A percentile compares a stretch with the other conserved stretches of the same genome.
Conservation (phyloP, 2,329 filamentous ascomycete genomes). For the Aaosphaeria arxii region DNA sequence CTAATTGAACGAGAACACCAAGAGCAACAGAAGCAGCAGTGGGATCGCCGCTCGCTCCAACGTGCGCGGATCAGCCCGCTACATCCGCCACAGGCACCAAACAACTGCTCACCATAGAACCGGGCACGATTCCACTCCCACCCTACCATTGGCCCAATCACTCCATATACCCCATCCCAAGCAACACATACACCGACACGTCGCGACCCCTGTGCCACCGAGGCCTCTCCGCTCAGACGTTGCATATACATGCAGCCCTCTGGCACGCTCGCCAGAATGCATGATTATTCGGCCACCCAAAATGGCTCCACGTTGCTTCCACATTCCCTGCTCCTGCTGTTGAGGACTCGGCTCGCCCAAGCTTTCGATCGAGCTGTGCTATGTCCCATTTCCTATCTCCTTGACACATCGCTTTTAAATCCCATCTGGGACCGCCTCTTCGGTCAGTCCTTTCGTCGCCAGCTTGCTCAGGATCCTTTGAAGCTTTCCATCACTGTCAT, state of each 20-base stretch:
- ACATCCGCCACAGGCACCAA: constrained; percentile 24
- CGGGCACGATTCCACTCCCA: constrained; percentile 25
- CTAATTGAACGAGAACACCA: neutral
- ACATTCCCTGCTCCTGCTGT: constrained; percentile 34
- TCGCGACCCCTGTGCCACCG: constrained; percentile 15
- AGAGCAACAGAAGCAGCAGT: neutral
- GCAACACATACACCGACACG: neutral
- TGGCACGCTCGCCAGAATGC: constrained; percentile 30
- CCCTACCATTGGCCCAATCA: constrained; percentile 28
- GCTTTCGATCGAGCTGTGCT: constrained; percentile 19
- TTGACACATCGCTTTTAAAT: constrained; percentile 22
- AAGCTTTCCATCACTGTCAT: constrained; percentile 35
- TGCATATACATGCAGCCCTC: constrained; percentile 35
- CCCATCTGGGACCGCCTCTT: constrained; percentile 16
- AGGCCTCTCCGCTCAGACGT: constrained; percentile 20
- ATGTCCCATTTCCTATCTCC: constrained; percentile 22
- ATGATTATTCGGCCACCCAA: constrained; percentile 34
- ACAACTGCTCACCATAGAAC: constrained; percentile 25
- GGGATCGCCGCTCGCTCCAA: constrained; percentile 10
- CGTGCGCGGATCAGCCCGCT: constrained; percentile 24
- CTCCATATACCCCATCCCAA: neutral
- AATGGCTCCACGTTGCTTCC: constrained; percentile 35
- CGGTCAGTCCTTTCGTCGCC: constrained; percentile 15
- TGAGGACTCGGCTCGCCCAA: constrained; percentile 23
- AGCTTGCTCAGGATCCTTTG: constrained; percentile 8